Base-by-base conservation (phyloP, 202 grass and related monocot species). In the Carex arenaria region DNA sequence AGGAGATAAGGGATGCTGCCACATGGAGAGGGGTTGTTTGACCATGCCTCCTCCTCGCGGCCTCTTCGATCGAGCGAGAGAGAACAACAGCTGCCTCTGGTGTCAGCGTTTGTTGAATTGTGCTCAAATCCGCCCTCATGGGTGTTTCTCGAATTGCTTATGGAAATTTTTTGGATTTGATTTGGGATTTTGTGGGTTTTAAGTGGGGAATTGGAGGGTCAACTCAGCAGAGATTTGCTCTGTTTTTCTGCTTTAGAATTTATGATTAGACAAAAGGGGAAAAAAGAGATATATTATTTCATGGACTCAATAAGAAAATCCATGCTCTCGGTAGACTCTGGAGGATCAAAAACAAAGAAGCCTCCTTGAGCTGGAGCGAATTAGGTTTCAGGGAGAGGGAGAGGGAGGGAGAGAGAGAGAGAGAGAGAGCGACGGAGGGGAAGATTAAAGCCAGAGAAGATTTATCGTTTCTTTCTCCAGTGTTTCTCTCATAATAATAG, bases 81-180 rank as follows among this genome's bases (percentile, higher is more conserved):
- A 98, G 89, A 78, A 92, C 89, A 51, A 84, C 86, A 36, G 91
- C 95, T 56, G 89, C 95, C 57, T 93, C 95, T 67, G 88, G 83
- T 54, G 93, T 90, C 71, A 98, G 89, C 51, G 87, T 98, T 76
- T 98, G 95, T 61, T 98, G 95, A 76, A 95, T 93, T 77, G 95
- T 90, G 85, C 89, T 98, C 83, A 98, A 86, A 87, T 93, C 94
- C 64, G 92, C 87, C 90, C 90, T 94, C 92, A 98, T 98, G 61
- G 72, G 61, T 85, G 82, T 51, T 20, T 61, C 38, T 75, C 28
- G 10, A 61, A 72, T 59, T 20, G 45, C n/a, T 7, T n/a, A 76
- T 52, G 62, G 5, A 14, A 52, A 85, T 52, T 66, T 66, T 26
- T 78, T 7, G 26, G n/a, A 79, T 55, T 51, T 78, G 59, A 52